phyloP scores from a whole-genome alignment of 768 basidiomycete genomes.

The Favolaschia claudopus region DNA sequence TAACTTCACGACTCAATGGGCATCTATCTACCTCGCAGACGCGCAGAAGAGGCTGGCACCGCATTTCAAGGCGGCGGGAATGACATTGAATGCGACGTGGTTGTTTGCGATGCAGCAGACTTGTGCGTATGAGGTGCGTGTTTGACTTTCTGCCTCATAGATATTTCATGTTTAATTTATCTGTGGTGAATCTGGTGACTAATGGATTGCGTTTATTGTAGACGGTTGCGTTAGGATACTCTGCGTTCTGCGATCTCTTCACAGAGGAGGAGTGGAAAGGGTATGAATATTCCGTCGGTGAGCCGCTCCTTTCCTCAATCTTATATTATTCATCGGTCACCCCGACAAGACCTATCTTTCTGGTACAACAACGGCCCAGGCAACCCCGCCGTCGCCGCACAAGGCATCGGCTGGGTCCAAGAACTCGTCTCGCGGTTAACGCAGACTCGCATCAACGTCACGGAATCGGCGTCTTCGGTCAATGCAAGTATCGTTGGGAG shows the following conservation, averaged over 20 bases:
- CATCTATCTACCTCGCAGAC: constrained; percentile 61
- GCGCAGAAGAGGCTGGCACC: constrained; percentile 61
- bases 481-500: constrained; percentile 72
- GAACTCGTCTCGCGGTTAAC: constrained; percentile 77
- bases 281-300: constrained; percentile 66
- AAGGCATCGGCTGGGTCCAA: constrained; percentile 73
- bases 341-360: constrained; percentile 53
- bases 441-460: constrained; percentile 58
- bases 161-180: neutral
- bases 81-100: constrained; percentile 58
- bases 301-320: neutral
- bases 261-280: constrained; percentile 84
- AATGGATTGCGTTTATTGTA: constrained; percentile 36
- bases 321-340: neutral
- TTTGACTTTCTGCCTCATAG: no score
- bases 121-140: constrained; percentile 74
- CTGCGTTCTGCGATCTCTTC: constrained; percentile 79
- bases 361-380: constrained; percentile 78
- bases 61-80: constrained; percentile 50
- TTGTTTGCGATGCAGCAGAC: constrained; percentile 69
- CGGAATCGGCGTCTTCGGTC: constrained; percentile 68
- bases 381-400: constrained; percentile 65
- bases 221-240: constrained; percentile 83
- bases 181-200: neutral
- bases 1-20: constrained; percentile 57